These are phyloP conservation scores for Pseudonitzschia multiseries DNA, from an alignment of 108 stramenopile genomes.

Conservation along the genomic window DNA sequence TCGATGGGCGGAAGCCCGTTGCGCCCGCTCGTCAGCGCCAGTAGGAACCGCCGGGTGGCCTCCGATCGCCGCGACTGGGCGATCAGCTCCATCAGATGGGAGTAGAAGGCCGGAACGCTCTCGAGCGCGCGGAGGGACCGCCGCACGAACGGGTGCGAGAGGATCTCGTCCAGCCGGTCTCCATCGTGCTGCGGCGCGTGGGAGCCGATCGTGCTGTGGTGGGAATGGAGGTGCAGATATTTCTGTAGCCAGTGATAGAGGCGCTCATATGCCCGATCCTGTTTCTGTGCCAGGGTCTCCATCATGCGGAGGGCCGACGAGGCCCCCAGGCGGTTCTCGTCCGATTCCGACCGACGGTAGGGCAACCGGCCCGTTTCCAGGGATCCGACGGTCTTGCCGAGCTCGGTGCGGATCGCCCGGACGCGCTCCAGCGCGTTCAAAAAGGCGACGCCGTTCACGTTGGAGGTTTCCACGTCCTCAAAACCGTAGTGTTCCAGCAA, in stretches of 20 bases:
- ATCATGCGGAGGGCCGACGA: conserved; percentile 84
- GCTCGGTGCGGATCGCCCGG: conserved; percentile 58
- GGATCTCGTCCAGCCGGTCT: conserved; percentile 73
- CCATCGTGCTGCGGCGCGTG: conserved; percentile 26
- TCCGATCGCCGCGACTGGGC: conserved; percentile 62
- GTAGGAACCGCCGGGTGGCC: conserved; percentile 75
- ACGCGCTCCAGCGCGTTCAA: conserved; percentile 75
- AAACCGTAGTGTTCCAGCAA: conserved; percentile 77
- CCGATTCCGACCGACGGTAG: conserved; percentile 4
- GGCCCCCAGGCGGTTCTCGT: conserved; percentile 49
- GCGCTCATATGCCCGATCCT: conserved; percentile 85
- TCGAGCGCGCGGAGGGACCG: conserved; percentile 55
- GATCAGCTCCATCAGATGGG: conserved; percentile 76
- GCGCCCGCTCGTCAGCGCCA: conserved; percentile 80
- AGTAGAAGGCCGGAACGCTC: conserved; percentile 73
- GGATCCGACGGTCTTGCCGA: conserved; percentile 64
- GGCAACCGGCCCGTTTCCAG: conserved; percentile 17
- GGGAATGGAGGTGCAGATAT: conserved; percentile 47
- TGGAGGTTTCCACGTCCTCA: conserved; percentile 54
- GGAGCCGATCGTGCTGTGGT: conserved; percentile 8
- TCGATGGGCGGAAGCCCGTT: conserved; percentile 75
- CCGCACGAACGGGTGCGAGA: conserved; percentile 64
- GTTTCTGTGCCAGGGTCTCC: conserved; percentile 74
- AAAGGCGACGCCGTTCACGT: conserved; percentile 64
- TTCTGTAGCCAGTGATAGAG: conserved; percentile 82